These are phyloP conservation scores for Tylopilus orsonianus DNA, from an alignment of 1,284 basidiomycete species.

Conservation along the genomic window DNA sequence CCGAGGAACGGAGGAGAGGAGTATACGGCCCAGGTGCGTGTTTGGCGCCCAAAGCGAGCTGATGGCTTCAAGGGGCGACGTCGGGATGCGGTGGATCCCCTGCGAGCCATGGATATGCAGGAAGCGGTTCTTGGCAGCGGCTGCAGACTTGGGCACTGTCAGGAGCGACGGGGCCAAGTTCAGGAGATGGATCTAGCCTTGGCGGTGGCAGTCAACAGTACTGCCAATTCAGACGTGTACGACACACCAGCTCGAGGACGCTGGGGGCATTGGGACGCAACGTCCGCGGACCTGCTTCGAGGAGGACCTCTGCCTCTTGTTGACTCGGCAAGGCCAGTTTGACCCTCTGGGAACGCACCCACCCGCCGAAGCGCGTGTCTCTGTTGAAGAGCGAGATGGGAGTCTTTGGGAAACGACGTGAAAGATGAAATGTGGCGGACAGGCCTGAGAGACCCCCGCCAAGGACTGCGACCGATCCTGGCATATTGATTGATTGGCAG, in stretches of 20 bases:
- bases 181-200: slow-evolving; percentile 71
- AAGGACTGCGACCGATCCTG: slow-evolving; percentile 60
- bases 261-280: slow-evolving; percentile 72
- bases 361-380: slow-evolving; percentile 72
- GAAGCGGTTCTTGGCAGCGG: slow-evolving; percentile 75
- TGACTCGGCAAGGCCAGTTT: slow-evolving; percentile 30
- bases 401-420: slow-evolving; percentile 59
- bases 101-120: slow-evolving; percentile 58
- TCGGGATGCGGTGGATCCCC: slow-evolving; percentile 45
- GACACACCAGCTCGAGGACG: slow-evolving; percentile 78
- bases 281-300: slow-evolving; percentile 85
- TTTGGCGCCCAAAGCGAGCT: slow-evolving; percentile 40
- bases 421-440: slow-evolving; percentile 77
- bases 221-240: not conserved
- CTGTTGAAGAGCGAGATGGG: slow-evolving; percentile 73
- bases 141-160: slow-evolving; percentile 60
- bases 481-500: slow-evolving; percentile 12
- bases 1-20: slow-evolving; percentile 54
- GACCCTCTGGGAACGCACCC: slow-evolving; percentile 72
- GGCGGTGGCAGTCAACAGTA: slow-evolving; percentile 21
- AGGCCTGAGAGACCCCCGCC: slow-evolving; percentile 85
- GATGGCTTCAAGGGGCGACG: slow-evolving; percentile 47
- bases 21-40: slow-evolving; percentile 49
- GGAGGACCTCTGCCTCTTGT: slow-evolving; percentile 45
- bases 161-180: slow-evolving; percentile 58